These are phyloP conservation scores for Hygrophorus russula DNA, from an alignment of 768 basidiomycete species.

Conservation along the genomic window DNA sequence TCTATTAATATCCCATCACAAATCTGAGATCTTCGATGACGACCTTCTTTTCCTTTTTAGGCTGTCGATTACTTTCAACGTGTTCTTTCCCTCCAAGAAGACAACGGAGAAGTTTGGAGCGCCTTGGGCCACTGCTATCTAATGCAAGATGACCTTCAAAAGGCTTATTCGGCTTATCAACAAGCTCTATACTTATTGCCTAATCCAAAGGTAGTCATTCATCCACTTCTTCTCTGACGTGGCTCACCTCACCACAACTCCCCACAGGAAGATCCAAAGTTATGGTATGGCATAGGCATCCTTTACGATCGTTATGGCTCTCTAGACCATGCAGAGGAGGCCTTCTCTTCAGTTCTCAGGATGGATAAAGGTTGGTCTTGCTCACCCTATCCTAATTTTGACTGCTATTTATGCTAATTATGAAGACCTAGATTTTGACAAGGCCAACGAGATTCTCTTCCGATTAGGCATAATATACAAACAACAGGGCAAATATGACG, in stretches of 20 bases:
- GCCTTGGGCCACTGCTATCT: constrained; percentile 96
- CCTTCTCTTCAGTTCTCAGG: constrained; percentile 88
- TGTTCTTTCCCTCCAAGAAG: constrained; percentile 80
- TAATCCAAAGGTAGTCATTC: constrained; percentile 70
- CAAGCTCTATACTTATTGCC: constrained; percentile 94
- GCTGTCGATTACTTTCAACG: constrained; percentile 96
- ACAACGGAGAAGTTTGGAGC: constrained; percentile 98
- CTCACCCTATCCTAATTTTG: neutral
- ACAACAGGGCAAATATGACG: constrained; percentile 89
- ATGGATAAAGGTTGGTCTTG: constrained; percentile 84
- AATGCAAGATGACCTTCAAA: constrained; percentile 98
- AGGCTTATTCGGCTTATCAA: constrained; percentile 97
- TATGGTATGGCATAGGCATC: constrained; percentile 99
- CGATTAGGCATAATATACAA: constrained; percentile 99
- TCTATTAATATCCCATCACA: constrained; percentile 2
- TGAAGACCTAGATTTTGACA: constrained; percentile 79
- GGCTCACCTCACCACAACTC: constrained; percentile 8
- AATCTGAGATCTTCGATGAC: constrained; percentile 26
- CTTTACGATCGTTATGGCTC: constrained; percentile 98
- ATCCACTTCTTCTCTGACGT: constrained; percentile 6
- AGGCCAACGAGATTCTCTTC: constrained; percentile 97
- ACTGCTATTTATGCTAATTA: constrained; percentile 16
- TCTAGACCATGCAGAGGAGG: constrained; percentile 97
- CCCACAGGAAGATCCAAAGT: constrained; percentile 81
- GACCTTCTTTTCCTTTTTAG: constrained; percentile 32